Conservation (phyloP, 2,329 filamentous ascomycete genomes). For the Ophiosphaerella herpotricha region DNA sequence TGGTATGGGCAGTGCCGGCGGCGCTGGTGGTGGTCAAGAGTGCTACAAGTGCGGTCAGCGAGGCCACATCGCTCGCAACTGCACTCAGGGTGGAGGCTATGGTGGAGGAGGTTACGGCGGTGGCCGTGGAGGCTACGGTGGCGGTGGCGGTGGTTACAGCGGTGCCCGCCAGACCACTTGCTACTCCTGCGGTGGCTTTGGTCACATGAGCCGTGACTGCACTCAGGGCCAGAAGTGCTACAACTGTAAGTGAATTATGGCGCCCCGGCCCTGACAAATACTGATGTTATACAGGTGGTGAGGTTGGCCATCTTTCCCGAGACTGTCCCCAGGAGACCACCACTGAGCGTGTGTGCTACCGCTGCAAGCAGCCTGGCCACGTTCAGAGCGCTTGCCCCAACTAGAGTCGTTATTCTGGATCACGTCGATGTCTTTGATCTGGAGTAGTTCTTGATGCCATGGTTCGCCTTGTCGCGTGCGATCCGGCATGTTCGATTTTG, state of each 20-base stretch:
- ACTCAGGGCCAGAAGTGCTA: conserved; percentile 99
- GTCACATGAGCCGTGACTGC: conserved; percentile 97
- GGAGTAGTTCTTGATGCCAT: conserved; percentile 34
- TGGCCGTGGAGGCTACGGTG: conserved; percentile 56
- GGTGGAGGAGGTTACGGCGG: conserved; percentile 46
- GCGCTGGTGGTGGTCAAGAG: conserved; percentile 59
- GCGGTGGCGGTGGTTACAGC: conserved; percentile 51
- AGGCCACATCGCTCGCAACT: conserved; percentile 95
- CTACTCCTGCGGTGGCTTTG: conserved; percentile 97
- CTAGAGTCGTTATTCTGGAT: conserved; percentile 53
- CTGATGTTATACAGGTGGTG: conserved; percentile 60
- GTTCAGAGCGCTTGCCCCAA: conserved; percentile 93
- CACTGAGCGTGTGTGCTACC: conserved; percentile 97
- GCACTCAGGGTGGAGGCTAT: conserved; percentile 64
- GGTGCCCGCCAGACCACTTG: conserved; percentile 66
- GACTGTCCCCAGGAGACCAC: conserved; percentile 94
- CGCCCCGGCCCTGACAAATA: conserved; percentile 4
- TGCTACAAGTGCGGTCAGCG: conserved; percentile 99
- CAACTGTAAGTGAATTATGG: conserved; percentile 70
- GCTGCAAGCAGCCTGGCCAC: conserved; percentile 85
- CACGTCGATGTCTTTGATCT: conserved; percentile 37
- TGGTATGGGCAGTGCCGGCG: conserved; percentile 50
- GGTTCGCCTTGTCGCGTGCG: conserved; percentile 23
- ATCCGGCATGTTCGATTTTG: conserved; percentile 31
- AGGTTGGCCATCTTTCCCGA: conserved; percentile 91